Conservation (phyloP, 768 basidiomycete species). For the Boletus rex-veris region DNA sequence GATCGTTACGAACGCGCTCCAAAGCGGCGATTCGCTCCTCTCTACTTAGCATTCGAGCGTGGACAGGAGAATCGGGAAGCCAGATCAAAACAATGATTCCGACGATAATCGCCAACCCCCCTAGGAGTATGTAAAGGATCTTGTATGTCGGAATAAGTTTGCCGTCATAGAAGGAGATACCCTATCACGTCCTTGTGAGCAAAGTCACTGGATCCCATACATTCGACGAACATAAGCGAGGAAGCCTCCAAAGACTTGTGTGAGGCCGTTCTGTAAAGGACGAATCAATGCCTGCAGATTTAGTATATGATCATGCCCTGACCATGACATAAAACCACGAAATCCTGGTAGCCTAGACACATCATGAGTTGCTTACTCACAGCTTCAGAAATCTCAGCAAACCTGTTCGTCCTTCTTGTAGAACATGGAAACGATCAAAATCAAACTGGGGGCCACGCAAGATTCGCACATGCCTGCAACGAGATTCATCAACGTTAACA, state of each 20-base stretch:
- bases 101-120: slow-evolving; percentile 57
- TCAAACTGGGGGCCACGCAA: slow-evolving; percentile 49
- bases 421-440: slow-evolving; percentile 53
- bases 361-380: slow-evolving; percentile 1
- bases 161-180: slow-evolving; percentile 53
- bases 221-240: slow-evolving; percentile 49
- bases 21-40: slow-evolving; percentile 61
- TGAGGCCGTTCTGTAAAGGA: slow-evolving; percentile 52
- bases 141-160: slow-evolving; percentile 51
- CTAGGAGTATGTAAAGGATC: slow-evolving; percentile 59
- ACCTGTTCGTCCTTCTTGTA: slow-evolving; percentile 68
- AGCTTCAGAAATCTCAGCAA: neutral
- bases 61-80: slow-evolving; percentile 65
- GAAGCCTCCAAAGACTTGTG: slow-evolving; percentile 59
- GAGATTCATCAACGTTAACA: neutral
- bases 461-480: slow-evolving; percentile 60
- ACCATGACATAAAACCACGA: slow-evolving; percentile 70
- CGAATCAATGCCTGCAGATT: neutral
- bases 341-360: slow-evolving; percentile 47
- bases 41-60: slow-evolving; percentile 50
- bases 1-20: slow-evolving; percentile 65
- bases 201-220: neutral
- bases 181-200: slow-evolving; percentile 32
- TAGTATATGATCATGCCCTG: slow-evolving; percentile 2
- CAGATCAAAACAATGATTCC: slow-evolving; percentile 54